Conservation (phyloP, 345 rosid genomes). For the Carallia brachiata region DNA sequence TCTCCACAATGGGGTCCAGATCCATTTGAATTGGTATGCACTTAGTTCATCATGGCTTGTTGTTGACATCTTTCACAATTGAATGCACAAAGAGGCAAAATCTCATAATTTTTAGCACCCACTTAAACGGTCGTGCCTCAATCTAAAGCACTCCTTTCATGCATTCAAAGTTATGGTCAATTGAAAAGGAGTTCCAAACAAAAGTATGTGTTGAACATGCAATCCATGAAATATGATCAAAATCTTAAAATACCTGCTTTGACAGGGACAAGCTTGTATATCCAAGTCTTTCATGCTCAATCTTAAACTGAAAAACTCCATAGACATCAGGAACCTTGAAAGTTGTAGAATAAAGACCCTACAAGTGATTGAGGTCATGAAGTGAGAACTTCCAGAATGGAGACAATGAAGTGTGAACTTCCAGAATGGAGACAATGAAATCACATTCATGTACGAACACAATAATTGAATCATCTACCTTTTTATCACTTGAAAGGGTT, state of each 20-base stretch:
- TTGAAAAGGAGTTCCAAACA: not conserved
- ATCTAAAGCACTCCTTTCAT: no score
- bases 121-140: not conserved
- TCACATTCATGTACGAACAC: not conserved
- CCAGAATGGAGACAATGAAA: not conserved
- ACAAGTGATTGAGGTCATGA: conserved; percentile 11
- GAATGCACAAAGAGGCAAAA: no score
- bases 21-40: no score
- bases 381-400: not conserved
- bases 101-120: not conserved
- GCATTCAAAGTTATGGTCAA: not conserved
- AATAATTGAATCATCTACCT: conserved; percentile 26
- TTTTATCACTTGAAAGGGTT: conserved; percentile 46
- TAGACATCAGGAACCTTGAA: conserved; percentile 71
- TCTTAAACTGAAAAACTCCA: conserved; percentile 65
- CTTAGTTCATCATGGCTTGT: no score
- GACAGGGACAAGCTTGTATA: conserved; percentile 59
- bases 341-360: conserved; percentile 50
- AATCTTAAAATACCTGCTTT: conserved; percentile 44
- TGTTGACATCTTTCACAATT: no score
- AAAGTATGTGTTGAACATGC: not conserved
- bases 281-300: conserved; percentile 57
- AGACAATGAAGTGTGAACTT: not conserved
- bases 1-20: no score
- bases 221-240: not conserved